Evolutionary conservation across 495 filamentous ascomycete genomes (phyloP), one percentile per base, ranked within the genome.

Genomic region (Saxophila tyrrhenica): DNA sequence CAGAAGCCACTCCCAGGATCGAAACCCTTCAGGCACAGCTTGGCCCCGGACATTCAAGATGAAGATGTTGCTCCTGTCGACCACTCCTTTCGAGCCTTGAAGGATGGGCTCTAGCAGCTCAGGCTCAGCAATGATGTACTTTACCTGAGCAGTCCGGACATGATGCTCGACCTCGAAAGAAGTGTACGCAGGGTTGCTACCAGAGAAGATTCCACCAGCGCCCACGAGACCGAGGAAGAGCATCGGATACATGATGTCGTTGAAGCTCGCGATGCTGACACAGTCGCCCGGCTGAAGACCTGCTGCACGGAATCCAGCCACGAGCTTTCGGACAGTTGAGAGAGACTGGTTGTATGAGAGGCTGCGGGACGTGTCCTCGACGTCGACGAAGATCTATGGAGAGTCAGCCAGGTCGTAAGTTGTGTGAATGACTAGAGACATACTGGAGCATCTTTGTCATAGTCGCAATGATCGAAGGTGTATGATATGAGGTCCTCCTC

Each of bases 41-140:
- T 55, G 45, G 17, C 41, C 44, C 13, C 16, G 15, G 9, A 39
- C 29, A 11, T 82, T 70, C 50, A 84, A 75, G 52, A 84, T 67
- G 64, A 83, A 81, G 1, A 79, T 57, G 19, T 71, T 73, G 0
- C 62, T 54, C 0, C 50, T 50, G 0, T 73, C 64, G 17, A 82
- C 69, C 0, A 61, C 55, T 20, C 57, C 64, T 29, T 74, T 67
- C 0, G 73, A 73, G 17, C 74, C 78, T 7, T 63, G 54, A 1
- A 70, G 44, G 0, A 77, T 59, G 0, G 67, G 48, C 0, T 64
- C 59, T 7, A 85, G 48, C 2, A 77, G 66, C 47, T 74, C 76
- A 10, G 75, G 73, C 59, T 81, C 76, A 0, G 75, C 67, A 9
- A 79, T 62, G 2, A 74, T n/a, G 47, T 72, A 70, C 38, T 64